Percentiles rank a stretch among this genome's conserved stretches.
phyloP scores from a whole-genome alignment of 805 yeast genomes.

The Candida dajiaensis region DNA sequence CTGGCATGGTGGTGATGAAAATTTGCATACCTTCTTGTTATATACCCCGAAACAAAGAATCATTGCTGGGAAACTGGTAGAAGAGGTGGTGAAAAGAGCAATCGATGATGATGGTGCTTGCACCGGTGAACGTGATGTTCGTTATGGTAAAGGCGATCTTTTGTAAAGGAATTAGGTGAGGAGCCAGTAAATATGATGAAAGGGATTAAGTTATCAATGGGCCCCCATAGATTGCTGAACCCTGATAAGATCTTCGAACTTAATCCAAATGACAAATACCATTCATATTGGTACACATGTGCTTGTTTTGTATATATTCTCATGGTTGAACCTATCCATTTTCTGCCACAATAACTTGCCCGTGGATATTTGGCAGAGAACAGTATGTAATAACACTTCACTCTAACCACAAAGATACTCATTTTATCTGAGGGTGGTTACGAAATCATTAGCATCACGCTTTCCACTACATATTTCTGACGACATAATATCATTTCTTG shows the following conservation, averaged over 20 bases:
- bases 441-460: background rate
- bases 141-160: conserved; percentile 68
- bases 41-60: conserved; percentile 50
- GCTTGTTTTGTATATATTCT: no score
- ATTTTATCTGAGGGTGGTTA: no score
- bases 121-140: conserved; percentile 89
- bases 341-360: background rate
- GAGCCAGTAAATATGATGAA: conserved; percentile 71
- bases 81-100: conserved; percentile 67
- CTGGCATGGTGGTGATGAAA: conserved; percentile 95
- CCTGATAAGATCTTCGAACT: conserved; percentile 74
- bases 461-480: background rate
- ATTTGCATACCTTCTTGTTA: conserved; percentile 75
- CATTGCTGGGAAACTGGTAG: conserved; percentile 52
- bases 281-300: conserved; percentile 3
- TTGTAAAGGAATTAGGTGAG: conserved; percentile 60
- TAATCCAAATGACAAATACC: conserved; percentile 46
- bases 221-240: conserved; percentile 68
- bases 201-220: conserved; percentile 63
- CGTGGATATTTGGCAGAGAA: background rate
- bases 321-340: no score
- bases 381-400: no score
- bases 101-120: conserved; percentile 74
- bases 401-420: no score
- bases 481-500: no score